Evolutionary conservation across 768 basidiomycete species (phyloP), one percentile per base, ranked within the genome.

Genomic region (Phaeotremella fagi): DNA sequence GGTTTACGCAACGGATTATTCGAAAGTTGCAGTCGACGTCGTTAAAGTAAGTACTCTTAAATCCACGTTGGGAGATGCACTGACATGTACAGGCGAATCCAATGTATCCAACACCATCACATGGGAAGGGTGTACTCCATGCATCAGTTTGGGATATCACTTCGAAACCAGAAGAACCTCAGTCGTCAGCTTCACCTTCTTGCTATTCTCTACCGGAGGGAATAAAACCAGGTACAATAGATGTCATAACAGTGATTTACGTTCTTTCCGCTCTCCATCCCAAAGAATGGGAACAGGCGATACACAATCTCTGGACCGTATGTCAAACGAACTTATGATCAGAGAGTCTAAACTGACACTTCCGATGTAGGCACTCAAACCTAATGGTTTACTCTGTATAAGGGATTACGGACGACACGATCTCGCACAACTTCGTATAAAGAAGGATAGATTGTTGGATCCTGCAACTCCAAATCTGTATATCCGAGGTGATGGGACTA

Each of bases 371-470:
- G 87, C 94, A 66, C 79, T 99, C 3, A 97, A 90, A 77, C 92
- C 90, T 0, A 86, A 84, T 5, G 95, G 95, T 1, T 73, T 83
- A 9, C 78, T 94, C 5, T 78, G 95, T 5, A 79, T 98, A 54
- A 84, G 95, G 11, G 95, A 99, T 73, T 99, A 98, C 66, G 95
- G 94, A 2, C 82, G 94, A 23, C 81, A 97, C 68, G 94, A 99
- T 70, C 82, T 99, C 41, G 88, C 95, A 1, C 94, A 97, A 73
- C 78, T 99, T 41, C 81, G 95, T 9, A 95, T 99, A 79, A 95
- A 90, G 74, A 80, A 80, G 4, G 84, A 85, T 1, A 80, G 95
- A 11, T 80, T 98, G 50, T 81, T 98, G 11, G 87, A 90, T 37
- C 90, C 92, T 43, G 58, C 53, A n/a, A 55, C 54, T 2, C 67